Evolutionary conservation across 805 yeast species (phyloP).

Genomic region (Lachancea sp.): DNA sequence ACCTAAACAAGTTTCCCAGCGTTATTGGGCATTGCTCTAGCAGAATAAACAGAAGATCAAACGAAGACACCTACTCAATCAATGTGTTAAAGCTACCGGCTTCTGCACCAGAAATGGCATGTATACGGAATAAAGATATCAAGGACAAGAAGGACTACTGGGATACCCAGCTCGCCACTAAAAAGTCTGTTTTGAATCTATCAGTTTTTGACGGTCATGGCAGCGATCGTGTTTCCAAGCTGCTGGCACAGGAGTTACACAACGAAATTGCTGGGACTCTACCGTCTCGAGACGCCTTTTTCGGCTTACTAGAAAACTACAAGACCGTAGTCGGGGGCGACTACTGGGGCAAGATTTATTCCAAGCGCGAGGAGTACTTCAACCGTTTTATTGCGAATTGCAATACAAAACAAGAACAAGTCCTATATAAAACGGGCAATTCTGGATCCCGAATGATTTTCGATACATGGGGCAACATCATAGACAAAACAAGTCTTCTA

Average conservation of each 20-base stretch:
- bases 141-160: constrained; percentile 19
- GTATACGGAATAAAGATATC: constrained; percentile 14
- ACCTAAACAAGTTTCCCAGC: constrained; percentile 28
- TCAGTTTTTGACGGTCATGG: constrained; percentile 95
- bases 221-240: constrained; percentile 66
- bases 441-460: constrained; percentile 32
- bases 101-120: constrained; percentile 22
- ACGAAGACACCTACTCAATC: constrained; percentile 77
- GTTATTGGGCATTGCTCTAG: constrained; percentile 69
- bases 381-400: constrained; percentile 32
- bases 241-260: constrained; percentile 49
- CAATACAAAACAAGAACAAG: constrained; percentile 32
- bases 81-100: constrained; percentile 48
- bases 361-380: constrained; percentile 36
- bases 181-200: constrained; percentile 51
- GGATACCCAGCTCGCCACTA: constrained; percentile 10
- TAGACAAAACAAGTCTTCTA: constrained; percentile 31
- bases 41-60: constrained; percentile 66
- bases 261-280: constrained; percentile 43
- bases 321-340: constrained; percentile 58
- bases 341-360: constrained; percentile 78
- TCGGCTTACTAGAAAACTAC: constrained; percentile 49
- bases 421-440: constrained; percentile 19
- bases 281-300: constrained; percentile 31
- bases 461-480: constrained; percentile 33